These are phyloP conservation scores for Arthrobotrys conoides DNA, from an alignment of 2,329 filamentous ascomycete species.

Conservation along the genomic window DNA sequence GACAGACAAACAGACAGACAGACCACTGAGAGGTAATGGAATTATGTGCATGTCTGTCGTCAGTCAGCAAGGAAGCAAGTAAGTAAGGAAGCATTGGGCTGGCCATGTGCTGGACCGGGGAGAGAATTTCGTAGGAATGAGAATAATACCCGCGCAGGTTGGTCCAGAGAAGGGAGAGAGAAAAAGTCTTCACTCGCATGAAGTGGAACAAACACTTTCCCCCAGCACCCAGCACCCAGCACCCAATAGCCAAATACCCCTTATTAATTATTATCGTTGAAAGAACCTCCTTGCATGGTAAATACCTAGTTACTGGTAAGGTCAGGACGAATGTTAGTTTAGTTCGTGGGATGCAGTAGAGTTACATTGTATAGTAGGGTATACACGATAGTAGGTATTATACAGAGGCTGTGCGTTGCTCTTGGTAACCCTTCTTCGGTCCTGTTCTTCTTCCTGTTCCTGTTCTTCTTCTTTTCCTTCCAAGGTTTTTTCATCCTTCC, in stretches of 20 bases:
- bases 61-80: not conserved
- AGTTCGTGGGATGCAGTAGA: not conserved
- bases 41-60: constrained; percentile 13
- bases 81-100: not conserved
- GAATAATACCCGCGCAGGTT: no score
- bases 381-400: no score
- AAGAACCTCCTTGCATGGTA: no score
- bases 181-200: no score
- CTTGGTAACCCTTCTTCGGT: constrained; percentile 43
- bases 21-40: not conserved
- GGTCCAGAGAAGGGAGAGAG: no score
- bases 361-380: no score
- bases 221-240: no score
- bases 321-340: no score
- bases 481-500: not conserved
- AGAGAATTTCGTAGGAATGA: constrained; percentile 21
- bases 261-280: no score
- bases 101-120: constrained; percentile 6
- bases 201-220: no score
- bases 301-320: no score
- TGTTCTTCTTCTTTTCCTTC: not conserved
- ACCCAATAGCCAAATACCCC: no score
- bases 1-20: not conserved
- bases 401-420: constrained; percentile 47
- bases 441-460: not conserved